These are phyloP conservation scores for Hypoxylon perforatum DNA, from an alignment of 495 filamentous ascomycete genomes.

Conservation along the genomic window DNA sequence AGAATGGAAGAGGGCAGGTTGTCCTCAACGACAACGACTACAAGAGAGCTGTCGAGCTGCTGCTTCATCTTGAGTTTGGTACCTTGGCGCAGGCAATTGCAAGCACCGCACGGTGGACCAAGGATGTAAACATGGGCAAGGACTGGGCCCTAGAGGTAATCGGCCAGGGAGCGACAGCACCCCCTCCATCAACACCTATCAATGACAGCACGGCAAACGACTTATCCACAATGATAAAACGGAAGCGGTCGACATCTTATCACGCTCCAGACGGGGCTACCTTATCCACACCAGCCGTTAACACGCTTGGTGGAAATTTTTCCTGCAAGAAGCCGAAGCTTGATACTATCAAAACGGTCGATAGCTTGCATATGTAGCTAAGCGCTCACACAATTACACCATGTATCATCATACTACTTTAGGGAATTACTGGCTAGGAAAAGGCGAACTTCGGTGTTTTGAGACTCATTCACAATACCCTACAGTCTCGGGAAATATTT, in stretches of 20 bases:
- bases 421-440: not conserved
- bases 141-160: constrained; percentile 61
- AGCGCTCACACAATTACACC: no score
- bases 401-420: no score
- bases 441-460: not conserved
- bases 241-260: constrained; percentile 45
- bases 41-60: constrained; percentile 76
- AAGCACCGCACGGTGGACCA: constrained; percentile 80
- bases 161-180: constrained; percentile 45
- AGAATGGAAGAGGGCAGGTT: constrained; percentile 72
- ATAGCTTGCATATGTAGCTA: no score
- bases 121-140: constrained; percentile 53
- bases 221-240: constrained; percentile 52
- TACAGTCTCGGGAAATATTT: no score
- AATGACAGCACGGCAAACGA: constrained; percentile 42
- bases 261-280: not conserved
- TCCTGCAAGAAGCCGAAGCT: constrained; percentile 75
- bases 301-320: constrained; percentile 55
- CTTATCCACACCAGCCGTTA: constrained; percentile 35
- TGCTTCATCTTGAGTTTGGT: constrained; percentile 88
- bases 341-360: constrained; percentile 23
- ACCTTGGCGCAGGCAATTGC: constrained; percentile 71
- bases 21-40: constrained; percentile 79
- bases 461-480: no score
- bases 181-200: constrained; percentile 11